Conservation (phyloP, 139 green algal species). For the Pseudopediastrum boryanum region DNA sequence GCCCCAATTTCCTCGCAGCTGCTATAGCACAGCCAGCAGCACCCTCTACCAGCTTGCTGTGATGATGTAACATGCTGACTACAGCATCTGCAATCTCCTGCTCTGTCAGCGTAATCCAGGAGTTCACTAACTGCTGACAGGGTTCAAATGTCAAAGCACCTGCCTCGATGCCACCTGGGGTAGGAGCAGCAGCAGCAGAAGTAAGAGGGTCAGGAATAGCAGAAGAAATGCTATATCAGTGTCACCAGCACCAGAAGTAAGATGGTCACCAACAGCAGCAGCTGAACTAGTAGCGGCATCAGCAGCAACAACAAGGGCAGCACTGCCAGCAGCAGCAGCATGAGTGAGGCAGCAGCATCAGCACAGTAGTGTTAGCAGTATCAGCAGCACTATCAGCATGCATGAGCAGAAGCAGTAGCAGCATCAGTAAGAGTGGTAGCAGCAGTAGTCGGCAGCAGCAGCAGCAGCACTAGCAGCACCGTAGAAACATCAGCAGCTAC, state of each 20-base stretch:
- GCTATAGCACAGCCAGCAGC: constrained; percentile 64
- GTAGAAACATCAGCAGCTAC: no score
- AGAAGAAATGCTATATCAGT: not conserved
- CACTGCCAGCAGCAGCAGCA: not conserved
- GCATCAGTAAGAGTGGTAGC: no score
- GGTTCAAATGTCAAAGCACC: constrained; percentile 54
- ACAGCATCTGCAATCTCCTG: constrained; percentile 67
- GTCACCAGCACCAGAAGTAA: not conserved
- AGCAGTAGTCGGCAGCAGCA: no score
- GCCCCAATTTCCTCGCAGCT: constrained; percentile 37
- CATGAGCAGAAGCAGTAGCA: no score
- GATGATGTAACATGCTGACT: constrained; percentile 46
- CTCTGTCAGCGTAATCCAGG: constrained; percentile 56
- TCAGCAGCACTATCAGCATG: no score
- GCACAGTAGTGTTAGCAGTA: not conserved
- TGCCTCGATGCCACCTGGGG: constrained; percentile 60
- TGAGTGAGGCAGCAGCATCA: not conserved
- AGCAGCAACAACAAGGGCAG: not conserved
- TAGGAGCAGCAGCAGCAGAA: not conserved
- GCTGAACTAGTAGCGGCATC: not conserved
- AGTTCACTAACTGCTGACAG: constrained; percentile 59
- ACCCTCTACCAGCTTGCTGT: constrained; percentile 61
- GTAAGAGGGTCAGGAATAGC: not conserved
- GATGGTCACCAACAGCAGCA: not conserved
- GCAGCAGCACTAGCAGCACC: no score